Conservation (phyloP, 352 stramenopile genomes). For the Globisporangium ultimum region DNA sequence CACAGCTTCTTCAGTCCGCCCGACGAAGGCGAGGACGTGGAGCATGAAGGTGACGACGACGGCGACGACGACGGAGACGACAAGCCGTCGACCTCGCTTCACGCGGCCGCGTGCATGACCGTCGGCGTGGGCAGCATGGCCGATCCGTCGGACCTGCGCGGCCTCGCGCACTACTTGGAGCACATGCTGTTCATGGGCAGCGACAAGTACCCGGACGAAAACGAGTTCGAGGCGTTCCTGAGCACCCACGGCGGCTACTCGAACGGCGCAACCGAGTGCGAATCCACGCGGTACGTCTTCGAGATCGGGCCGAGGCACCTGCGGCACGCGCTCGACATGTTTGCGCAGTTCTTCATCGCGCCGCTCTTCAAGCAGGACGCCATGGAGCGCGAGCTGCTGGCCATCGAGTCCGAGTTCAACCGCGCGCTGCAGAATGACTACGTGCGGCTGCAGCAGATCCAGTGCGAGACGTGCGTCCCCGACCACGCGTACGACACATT, state of each 20-base stretch:
- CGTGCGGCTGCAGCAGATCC: conserved; percentile 66
- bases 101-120: conserved; percentile 49
- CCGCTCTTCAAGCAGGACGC: conserved; percentile 76
- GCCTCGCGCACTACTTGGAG: conserved; percentile 85
- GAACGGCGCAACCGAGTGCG: conserved; percentile 91
- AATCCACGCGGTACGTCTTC: conserved; percentile 91
- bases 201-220: conserved; percentile 89
- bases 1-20: conserved; percentile 14
- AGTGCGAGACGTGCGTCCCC: conserved; percentile 46
- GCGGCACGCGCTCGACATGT: conserved; percentile 76
- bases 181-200: conserved; percentile 95
- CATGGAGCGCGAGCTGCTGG: conserved; percentile 70
- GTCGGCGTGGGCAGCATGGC: conserved; percentile 56
- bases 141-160: conserved; percentile 54
- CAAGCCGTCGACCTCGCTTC: conserved; percentile 15
- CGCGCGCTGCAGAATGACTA: conserved; percentile 59
- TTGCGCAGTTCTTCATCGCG: conserved; percentile 91
- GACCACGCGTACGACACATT: conserved; percentile 72
- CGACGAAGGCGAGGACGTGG: conserved; percentile 16
- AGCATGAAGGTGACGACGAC: conserved; percentile 13
- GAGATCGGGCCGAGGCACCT: conserved; percentile 63
- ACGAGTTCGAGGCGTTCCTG: conserved; percentile 89
- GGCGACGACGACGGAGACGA: conserved; percentile 12
- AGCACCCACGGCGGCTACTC: conserved; percentile 81
- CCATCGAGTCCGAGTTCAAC: conserved; percentile 87